Evolutionary conservation across 2,329 filamentous ascomycete genomes (phyloP).

Genomic region (Macrophomina phaseolina): DNA sequence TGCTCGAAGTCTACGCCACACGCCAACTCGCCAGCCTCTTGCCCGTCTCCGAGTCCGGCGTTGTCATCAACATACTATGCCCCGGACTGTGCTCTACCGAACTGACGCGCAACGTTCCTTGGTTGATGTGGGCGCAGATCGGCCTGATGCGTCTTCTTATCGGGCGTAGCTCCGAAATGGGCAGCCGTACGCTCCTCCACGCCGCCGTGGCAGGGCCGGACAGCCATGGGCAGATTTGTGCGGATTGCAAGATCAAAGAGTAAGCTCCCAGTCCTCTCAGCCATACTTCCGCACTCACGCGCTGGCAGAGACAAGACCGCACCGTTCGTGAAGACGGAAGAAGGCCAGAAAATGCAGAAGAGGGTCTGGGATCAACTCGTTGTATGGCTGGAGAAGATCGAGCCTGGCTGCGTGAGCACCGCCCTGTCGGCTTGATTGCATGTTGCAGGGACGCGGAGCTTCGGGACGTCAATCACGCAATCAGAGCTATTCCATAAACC

Average conservation of each 20-base stretch:
- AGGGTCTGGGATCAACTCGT: constrained; percentile 32
- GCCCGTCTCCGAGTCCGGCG: constrained; percentile 33
- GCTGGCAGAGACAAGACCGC: constrained; percentile 16
- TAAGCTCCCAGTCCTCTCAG: constrained; percentile 24
- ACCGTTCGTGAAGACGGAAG: constrained; percentile 22
- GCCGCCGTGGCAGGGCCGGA: constrained; percentile 31
- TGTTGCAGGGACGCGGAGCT: neutral
- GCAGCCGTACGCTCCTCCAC: constrained; percentile 34
- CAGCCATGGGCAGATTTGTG: constrained; percentile 34
- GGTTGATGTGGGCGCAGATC: constrained; percentile 18
- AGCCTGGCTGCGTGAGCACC: constrained; percentile 29
- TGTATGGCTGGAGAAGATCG: constrained; percentile 31
- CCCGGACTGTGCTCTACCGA: constrained; percentile 42
- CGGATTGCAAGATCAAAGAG: constrained; percentile 33
- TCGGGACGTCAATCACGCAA: neutral
- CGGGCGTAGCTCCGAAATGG: constrained; percentile 34
- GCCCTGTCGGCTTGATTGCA: neutral
- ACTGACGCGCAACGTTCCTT: constrained; percentile 33
- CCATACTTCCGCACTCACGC: neutral
- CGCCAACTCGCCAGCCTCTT: constrained; percentile 35
- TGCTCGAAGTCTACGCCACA: constrained; percentile 38
- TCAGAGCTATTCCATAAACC: neutral
- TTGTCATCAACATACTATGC: constrained; percentile 42
- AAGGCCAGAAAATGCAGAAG: constrained; percentile 25
- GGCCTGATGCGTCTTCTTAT: constrained; percentile 22